phyloP scores from a whole-genome alignment of 768 basidiomycete genomes.

The Pisolithus marmoratus region DNA sequence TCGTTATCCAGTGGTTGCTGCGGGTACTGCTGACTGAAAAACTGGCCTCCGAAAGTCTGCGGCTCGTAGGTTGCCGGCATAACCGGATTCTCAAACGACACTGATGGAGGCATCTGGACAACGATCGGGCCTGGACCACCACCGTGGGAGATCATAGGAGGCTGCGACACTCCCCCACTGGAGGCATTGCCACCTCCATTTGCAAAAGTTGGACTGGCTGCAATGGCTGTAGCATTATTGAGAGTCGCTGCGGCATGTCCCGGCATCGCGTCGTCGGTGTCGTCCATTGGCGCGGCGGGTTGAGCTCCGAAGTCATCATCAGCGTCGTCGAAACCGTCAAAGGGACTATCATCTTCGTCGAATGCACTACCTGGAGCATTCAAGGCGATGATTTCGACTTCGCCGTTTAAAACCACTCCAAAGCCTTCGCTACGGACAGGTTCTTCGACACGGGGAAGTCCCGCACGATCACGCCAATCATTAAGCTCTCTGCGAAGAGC shows the following conservation, averaged over 20 bases:
- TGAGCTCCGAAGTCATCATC: conserved; percentile 34
- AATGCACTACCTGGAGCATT: conserved; percentile 26
- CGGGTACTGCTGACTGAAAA: conserved; percentile 17
- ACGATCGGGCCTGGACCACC: conserved; percentile 35
- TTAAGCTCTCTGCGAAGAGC: conserved; percentile 87
- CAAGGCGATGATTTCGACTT: conserved; percentile 57
- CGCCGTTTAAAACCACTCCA: conserved; percentile 61
- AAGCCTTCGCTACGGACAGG: conserved; percentile 69
- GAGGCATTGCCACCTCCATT: neutral
- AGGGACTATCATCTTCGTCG: conserved; percentile 53
- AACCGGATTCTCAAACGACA: conserved; percentile 50
- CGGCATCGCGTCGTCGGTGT: conserved; percentile 26
- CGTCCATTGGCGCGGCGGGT: conserved; percentile 22
- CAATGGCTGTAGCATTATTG: conserved; percentile 24
- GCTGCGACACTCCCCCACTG: neutral
- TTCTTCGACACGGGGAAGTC: conserved; percentile 67
- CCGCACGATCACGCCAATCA: conserved; percentile 81
- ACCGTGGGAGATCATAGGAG: conserved; percentile 20
- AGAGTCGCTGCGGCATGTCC: conserved; percentile 25
- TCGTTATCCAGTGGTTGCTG: conserved; percentile 15
- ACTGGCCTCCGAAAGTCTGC: conserved; percentile 21
- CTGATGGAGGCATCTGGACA: conserved; percentile 36
- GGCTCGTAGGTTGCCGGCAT: conserved; percentile 42
- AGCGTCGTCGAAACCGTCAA: conserved; percentile 35
- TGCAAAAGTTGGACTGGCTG: conserved; percentile 11